A percentile compares a stretch with the other conserved stretches of the same genome.
These are phyloP conservation scores for Cystobasidium ongulense DNA, from an alignment of 768 basidiomycete genomes.

Conservation along the genomic window DNA sequence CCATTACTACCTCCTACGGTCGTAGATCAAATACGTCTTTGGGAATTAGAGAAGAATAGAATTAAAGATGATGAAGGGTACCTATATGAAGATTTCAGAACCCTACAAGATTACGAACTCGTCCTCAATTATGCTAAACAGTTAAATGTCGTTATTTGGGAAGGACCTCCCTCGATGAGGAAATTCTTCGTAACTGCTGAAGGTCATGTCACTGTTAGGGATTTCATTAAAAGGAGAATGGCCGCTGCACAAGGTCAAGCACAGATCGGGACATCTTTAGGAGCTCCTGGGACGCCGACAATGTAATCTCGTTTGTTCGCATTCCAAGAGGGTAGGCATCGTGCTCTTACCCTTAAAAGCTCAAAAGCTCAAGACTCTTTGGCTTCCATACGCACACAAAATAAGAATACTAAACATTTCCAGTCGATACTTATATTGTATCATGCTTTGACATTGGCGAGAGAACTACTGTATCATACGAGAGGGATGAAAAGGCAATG, in stretches of 20 bases:
- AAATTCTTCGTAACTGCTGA: conserved; percentile 61
- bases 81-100: conserved; percentile 78
- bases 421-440: too few relatives aligned
- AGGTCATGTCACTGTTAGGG: conserved; percentile 40
- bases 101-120: conserved; percentile 76
- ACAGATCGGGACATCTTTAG: background rate
- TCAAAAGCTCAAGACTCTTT: too few relatives aligned
- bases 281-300: background rate
- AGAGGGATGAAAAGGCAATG: too few relatives aligned
- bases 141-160: conserved; percentile 74
- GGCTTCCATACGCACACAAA: too few relatives aligned
- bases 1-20: conserved; percentile 93
- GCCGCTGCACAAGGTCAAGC: conserved; percentile 24
- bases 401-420: too few relatives aligned
- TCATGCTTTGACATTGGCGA: too few relatives aligned
- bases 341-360: too few relatives aligned
- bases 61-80: conserved; percentile 76
- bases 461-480: too few relatives aligned
- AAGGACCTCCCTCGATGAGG: conserved; percentile 58
- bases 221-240: conserved; percentile 41
- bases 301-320: too few relatives aligned
- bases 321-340: too few relatives aligned
- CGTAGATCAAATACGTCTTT: conserved; percentile 92
- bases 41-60: conserved; percentile 92
- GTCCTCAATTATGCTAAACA: conserved; percentile 77